Conservation (phyloP, 2,329 filamentous ascomycete genomes). For the Aspergillus persii region DNA sequence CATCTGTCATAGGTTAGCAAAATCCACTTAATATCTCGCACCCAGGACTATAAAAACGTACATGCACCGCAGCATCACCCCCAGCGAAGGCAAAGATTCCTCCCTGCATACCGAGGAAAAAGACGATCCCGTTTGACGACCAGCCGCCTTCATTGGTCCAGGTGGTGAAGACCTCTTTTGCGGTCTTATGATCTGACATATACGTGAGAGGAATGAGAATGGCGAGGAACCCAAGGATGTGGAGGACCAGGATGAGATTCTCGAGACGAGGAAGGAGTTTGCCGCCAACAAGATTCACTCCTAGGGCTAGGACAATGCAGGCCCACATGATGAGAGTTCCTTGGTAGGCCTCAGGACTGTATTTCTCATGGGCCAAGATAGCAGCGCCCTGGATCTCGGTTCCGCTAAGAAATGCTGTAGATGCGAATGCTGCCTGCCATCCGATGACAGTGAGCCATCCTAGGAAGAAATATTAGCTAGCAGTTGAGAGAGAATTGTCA, state of each 20-base stretch:
- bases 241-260: conserved; percentile 48
- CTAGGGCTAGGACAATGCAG: conserved; percentile 36
- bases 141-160: conserved; percentile 51
- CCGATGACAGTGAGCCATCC: conserved; percentile 44
- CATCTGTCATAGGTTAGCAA: conserved; percentile 19
- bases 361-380: conserved; percentile 37
- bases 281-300: conserved; percentile 46
- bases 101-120: conserved; percentile 34
- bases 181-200: conserved; percentile 41
- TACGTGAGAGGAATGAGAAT: conserved; percentile 49
- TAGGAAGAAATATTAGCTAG: conserved; percentile 6
- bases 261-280: conserved; percentile 49
- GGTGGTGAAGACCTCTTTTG: conserved; percentile 46
- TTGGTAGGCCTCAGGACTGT: conserved; percentile 47
- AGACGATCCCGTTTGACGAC: conserved; percentile 42
- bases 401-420: conserved; percentile 32
- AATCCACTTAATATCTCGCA: neutral
- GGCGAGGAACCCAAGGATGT: conserved; percentile 54
- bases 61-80: conserved; percentile 39
- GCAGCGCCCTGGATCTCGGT: conserved; percentile 38
- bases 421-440: conserved; percentile 45
- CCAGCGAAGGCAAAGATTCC: conserved; percentile 39
- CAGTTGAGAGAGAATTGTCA: neutral
- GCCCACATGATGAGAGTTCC: conserved; percentile 50
- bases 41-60: conserved; percentile 17